Conservation (phyloP, 2,329 filamentous ascomycete species). For the Leptographium wingfieldii region DNA sequence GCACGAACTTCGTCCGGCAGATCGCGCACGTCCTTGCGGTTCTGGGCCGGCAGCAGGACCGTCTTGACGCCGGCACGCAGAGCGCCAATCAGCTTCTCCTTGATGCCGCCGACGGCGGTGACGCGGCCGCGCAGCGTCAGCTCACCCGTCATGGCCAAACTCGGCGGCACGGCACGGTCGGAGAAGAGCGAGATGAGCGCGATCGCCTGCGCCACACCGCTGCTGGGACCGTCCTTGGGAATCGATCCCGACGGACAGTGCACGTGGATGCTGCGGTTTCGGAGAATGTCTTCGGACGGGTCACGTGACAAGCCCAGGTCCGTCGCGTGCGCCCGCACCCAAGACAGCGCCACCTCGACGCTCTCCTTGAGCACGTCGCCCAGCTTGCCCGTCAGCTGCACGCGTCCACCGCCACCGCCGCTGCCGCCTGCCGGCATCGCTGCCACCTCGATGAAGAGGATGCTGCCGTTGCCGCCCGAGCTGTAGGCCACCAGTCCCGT, state of each 20-base stretch:
- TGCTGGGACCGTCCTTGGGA: constrained; percentile 80
- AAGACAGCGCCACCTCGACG: constrained; percentile 88
- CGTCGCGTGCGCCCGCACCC: constrained; percentile 94
- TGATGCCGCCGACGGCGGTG: constrained; percentile 91
- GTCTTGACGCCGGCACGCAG: constrained; percentile 88
- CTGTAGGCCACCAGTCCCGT: constrained; percentile 94
- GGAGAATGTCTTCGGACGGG: constrained; percentile 86
- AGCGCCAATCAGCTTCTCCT: constrained; percentile 95
- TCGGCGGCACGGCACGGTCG: constrained; percentile 74
- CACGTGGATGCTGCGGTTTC: constrained; percentile 83
- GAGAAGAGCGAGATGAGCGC: constrained; percentile 85
- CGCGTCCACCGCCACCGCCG: constrained; percentile 71
- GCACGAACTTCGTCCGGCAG: constrained; percentile 79
- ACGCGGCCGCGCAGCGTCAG: constrained; percentile 77
- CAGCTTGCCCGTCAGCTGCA: constrained; percentile 92
- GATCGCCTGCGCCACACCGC: constrained; percentile 87
- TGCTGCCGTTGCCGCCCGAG: constrained; percentile 83
- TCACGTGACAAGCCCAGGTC: constrained; percentile 75
- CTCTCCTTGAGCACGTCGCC: constrained; percentile 95
- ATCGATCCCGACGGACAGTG: constrained; percentile 93
- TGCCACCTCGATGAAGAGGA: constrained; percentile 95
- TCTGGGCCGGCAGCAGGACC: constrained; percentile 75
- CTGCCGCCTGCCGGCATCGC: constrained; percentile 90
- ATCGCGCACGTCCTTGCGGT: constrained; percentile 85
- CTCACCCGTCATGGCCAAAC: constrained; percentile 87